A percentile compares a stretch with the other conserved stretches of the same genome.
Conservation (phyloP, 768 basidiomycete genomes). For the Boletus insuetus region DNA sequence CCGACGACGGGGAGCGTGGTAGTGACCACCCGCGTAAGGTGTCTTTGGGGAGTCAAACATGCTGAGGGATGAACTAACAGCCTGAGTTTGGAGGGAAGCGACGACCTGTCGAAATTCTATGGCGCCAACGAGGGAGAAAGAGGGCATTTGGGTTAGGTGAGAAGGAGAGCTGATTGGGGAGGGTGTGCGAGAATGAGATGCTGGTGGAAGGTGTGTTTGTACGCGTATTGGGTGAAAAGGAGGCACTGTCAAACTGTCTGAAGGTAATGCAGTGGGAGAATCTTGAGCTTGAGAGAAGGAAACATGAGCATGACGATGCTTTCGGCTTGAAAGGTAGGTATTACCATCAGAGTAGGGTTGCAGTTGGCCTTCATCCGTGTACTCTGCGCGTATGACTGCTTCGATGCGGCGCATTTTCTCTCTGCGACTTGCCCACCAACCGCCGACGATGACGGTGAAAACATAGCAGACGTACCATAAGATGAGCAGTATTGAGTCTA, state of each 20-base stretch:
- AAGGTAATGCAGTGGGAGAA: neutral
- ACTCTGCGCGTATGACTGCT: slow-evolving; percentile 56
- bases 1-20: slow-evolving; percentile 42
- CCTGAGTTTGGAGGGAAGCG: slow-evolving; percentile 70
- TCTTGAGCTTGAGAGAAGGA: slow-evolving; percentile 18
- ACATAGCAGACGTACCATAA: slow-evolving; percentile 79
- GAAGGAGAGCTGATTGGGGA: slow-evolving; percentile 44
- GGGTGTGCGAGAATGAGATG: slow-evolving; percentile 43
- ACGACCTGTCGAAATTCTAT: slow-evolving; percentile 95
- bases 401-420: slow-evolving; percentile 48
- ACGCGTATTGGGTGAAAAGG: slow-evolving; percentile 34
- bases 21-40: slow-evolving; percentile 76
- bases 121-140: slow-evolving; percentile 90
- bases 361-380: slow-evolving; percentile 42
- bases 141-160: slow-evolving; percentile 58
- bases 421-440: slow-evolving; percentile 68
- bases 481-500: slow-evolving; percentile 76
- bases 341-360: slow-evolving; percentile 64
- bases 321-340: slow-evolving; percentile 30
- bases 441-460: slow-evolving; percentile 64
- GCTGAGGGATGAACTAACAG: slow-evolving; percentile 53
- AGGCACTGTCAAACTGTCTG: slow-evolving; percentile 12
- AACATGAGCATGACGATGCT: slow-evolving; percentile 3
- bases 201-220: slow-evolving; percentile 40
- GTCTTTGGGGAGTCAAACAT: slow-evolving; percentile 67